These are phyloP conservation scores for Centrapalus pauciflorus DNA, from an alignment of 129 eudicot genomes.

Conservation along the genomic window DNA sequence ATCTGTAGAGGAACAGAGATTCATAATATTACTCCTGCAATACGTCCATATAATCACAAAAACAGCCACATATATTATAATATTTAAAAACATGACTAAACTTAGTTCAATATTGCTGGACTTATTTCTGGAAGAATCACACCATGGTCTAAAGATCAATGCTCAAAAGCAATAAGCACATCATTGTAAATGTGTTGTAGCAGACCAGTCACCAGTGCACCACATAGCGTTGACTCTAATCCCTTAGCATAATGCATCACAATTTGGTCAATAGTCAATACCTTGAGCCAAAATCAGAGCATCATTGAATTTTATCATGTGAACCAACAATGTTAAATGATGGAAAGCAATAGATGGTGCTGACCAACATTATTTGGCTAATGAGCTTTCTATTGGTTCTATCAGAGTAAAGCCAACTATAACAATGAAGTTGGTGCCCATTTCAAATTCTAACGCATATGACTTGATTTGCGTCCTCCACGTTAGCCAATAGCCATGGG, in stretches of 20 bases:
- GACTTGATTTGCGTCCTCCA: no score
- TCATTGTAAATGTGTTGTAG: not conserved
- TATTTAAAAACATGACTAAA: no score
- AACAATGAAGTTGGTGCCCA: not conserved
- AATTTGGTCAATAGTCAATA: not conserved
- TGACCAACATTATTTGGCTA: not conserved
- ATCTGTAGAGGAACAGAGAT: slow-evolving; percentile 31
- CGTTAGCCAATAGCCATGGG: no score
- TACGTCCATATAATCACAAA: not conserved
- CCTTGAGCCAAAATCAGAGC: not conserved
- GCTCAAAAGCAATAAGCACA: not conserved
- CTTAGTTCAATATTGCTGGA: no score
- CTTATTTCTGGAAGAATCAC: no score
- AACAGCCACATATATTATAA: not conserved
- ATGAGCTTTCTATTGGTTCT: not conserved
- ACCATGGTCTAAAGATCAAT: not conserved
- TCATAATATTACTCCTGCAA: not conserved
- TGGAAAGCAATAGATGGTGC: not conserved
- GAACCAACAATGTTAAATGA: not conserved
- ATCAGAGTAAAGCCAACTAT: not conserved
- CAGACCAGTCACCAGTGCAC: no score
- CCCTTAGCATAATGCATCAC: not conserved
- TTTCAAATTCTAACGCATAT: no score
- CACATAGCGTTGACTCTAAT: not conserved
- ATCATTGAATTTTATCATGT: not conserved